Evolutionary conservation across 805 yeast species (phyloP), one percentile per base, ranked within the genome.

Genomic region (Novakomyces olei): DNA sequence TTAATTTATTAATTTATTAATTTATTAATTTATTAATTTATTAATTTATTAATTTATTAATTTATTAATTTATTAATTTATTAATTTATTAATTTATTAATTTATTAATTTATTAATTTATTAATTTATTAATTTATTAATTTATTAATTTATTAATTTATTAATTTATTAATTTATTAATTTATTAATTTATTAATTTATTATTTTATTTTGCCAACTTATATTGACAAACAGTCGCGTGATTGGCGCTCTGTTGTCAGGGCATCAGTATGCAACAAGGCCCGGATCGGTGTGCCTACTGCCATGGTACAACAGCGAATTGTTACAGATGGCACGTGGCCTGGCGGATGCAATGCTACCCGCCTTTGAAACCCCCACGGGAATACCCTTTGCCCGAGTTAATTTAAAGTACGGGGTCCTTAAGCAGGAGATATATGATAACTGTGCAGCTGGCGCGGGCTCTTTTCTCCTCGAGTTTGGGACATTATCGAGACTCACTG

Each of bases 371-470:
- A 69, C 81, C 0, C 44, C 46, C 1, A 46, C 61, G 2, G 72
- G 72, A 0, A 58, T 81, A 5, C 94, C 94, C 0, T 58, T 63
- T n/a, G 80, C 96, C 0, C 54, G 95, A 38, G 66, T 79, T 5
- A 79, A 83, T 46, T 48, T 83, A 16, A 53, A 53, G 12, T 42
- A 54, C 15, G 85, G 83, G 0, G 55, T 66, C 1, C 34, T 39
- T 2, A 32, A 33, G 4, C 39, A 44, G 34, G 37, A 37, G 14
- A 34, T 51, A 23, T 41, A 55, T 8, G 91, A 78, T 38, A 81
- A 81, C 5, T 81, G 93, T 47, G 66, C 81, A 0, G 75, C 94
- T 0, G 95, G 94, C 2, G 85, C 83, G 12, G 74, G 81, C 0
- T 69, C 83, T 1, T 77, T 92, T 2, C 61, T 80, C 38, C 55